Evolutionary conservation across 2,329 filamentous ascomycete species (phyloP), one percentile per base, ranked within the genome.

Genomic region (Fusarium sp.): DNA sequence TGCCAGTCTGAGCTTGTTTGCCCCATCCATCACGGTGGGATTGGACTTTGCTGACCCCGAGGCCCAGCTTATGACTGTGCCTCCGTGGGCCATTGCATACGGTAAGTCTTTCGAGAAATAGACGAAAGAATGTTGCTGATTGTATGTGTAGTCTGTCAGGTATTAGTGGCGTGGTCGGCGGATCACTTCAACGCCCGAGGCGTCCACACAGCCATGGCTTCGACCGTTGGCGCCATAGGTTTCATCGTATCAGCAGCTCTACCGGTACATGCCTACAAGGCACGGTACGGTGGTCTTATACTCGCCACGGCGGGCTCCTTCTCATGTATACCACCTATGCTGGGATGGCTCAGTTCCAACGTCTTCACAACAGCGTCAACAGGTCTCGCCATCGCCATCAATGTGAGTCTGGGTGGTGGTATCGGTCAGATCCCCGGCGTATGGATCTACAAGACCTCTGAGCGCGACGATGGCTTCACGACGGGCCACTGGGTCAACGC

Each of bases 341-440:
- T 93, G 2, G 91, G 91, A n/a, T 93, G 91, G 92, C 83, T 93
- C 8, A 90, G 89, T 10, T 90, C 89, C 45, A 94, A 94, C 77
- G 84, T 93, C 58, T 89, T 89, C 77, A 90, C 87, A 64, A 93
- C 92, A 0, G 89, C 89, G 0, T 87, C 91, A 0, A 89, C 89
- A 0, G 92, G 92, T 0, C 85, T 94, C 13, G 92, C 92, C 2
- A 92, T 94, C 64, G 92, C 92, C 1, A 82, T 94, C 70, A 93
- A 94, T 71, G 89, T 94, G 18, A 90, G 89, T 2, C 86, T 93
- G 34, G 87, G 87, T 58, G 92, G 91, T 0, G 92, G 91, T 0
- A 86, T 92, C 0, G 92, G 92, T 0, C 92, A 94, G 80, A 94
- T 94, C 45, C 88, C 90, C 0, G 92, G 92, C 0, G 91, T 93